Evolutionary conservation across 192 early-diverging fungal species (phyloP), one percentile per base, ranked within the genome.

Genomic region (Backusella psychrophila): DNA sequence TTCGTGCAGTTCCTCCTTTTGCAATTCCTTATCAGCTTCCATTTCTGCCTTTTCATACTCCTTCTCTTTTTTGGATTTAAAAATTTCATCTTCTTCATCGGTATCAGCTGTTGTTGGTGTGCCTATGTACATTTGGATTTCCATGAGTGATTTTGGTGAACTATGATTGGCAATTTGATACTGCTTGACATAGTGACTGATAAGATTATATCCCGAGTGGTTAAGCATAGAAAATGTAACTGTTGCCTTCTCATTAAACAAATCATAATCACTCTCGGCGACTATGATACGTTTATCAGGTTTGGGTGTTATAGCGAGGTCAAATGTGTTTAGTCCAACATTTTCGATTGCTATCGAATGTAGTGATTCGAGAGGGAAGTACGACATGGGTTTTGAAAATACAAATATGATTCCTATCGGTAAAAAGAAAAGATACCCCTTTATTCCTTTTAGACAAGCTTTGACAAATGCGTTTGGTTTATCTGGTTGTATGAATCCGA

Each of bases 341-440:
- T 75, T 76, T 42, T 68, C 71, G 34, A 88, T 75, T 9, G 77
- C 76, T 23, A 76, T 69, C 31, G 78, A 67, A 53, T 31, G 73
- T 15, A 89, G 77, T 2, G 77, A 75, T 7, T 72, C 1, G 14
- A 80, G 69, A 7, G 81, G 86, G 46, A 89, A 71, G 66, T 85
- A 85, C 19, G 87, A 26, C 14, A 83, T 77, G 1, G 87, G 87
- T 67, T 85, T 86, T 73, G 83, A 85, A 70, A 87, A 84, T 4
- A 86, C 87, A 69, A 83, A 89, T n/a, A 89, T 73, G 21, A 89
- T 72, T n/a, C 87, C 87, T 9, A 52, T 29, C 12, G 82, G 72
- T n/a, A 89, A 38, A 63, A 86, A 84, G 75, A 78, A 88, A 1
- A 86, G 71, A 33, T 71, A 69, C 14, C 84, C 81, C 59, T 80